These are phyloP conservation scores for Murraya paniculata DNA, from an alignment of 345 rosid species.

Conservation along the genomic window DNA sequence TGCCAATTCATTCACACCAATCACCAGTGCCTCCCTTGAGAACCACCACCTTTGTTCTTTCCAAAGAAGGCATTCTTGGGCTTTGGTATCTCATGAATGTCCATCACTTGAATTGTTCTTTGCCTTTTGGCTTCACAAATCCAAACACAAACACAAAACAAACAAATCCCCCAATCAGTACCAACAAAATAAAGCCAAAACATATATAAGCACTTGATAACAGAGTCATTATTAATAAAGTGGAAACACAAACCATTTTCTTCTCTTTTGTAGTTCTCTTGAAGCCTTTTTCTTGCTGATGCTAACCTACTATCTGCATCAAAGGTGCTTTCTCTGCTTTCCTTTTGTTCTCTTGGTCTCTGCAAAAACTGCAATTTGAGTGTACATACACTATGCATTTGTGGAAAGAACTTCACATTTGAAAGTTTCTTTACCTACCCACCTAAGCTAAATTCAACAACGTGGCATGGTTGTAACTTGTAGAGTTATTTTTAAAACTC, in stretches of 20 bases:
- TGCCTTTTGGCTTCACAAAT: slow-evolving; percentile 87
- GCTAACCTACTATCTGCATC: slow-evolving; percentile 63
- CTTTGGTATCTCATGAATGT: slow-evolving; percentile 93
- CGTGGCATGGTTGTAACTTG: slow-evolving; percentile 5
- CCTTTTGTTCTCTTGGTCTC: slow-evolving; percentile 68
- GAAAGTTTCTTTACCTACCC: background rate
- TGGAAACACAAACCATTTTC: slow-evolving; percentile 66
- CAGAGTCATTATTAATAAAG: background rate
- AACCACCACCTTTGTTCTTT: slow-evolving; percentile 78
- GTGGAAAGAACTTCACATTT: background rate
- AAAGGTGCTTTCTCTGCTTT: slow-evolving; percentile 37
- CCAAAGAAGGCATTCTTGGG: slow-evolving; percentile 86
- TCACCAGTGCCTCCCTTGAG: slow-evolving; percentile 97
- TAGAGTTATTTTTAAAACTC: background rate
- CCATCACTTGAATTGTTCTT: slow-evolving; percentile 99
- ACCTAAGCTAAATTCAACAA: slow-evolving; percentile 8
- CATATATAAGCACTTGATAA: background rate
- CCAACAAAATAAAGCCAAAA: background rate
- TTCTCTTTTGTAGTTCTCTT: slow-evolving; percentile 79
- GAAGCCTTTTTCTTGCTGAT: slow-evolving; percentile 83
- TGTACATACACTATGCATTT: background rate
- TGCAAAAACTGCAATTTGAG: slow-evolving; percentile 24
- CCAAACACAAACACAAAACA: slow-evolving; percentile 19
- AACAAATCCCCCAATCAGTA: slow-evolving; percentile 6
- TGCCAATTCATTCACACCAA: slow-evolving; percentile 17